Base-by-base conservation (phyloP, 202 grass and related monocot genomes). In the Sporobolus alterniflorus region DNA sequence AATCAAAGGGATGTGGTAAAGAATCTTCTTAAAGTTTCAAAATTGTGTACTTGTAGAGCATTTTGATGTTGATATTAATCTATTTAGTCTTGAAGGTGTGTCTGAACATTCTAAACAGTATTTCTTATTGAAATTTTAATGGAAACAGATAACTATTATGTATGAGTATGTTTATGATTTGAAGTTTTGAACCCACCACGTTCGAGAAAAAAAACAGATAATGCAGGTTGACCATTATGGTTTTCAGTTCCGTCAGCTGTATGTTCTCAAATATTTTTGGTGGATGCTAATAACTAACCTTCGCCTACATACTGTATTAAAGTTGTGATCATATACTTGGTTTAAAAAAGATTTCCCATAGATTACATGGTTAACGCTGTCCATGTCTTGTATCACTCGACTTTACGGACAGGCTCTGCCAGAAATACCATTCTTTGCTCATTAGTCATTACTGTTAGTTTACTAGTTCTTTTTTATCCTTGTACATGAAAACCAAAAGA, bases 401-500 rank as follows among this genome's bases (percentile, higher is more conserved):
- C 48, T 79, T 50, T 25, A 14, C 17, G 56, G 32, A 64, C 8
- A 1, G 57, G 12, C 30, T 64, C 7, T 65, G 46, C 57, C 15
- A 43, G 46, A 65, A 85, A 71, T 67, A 48, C 50, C 69, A 43
- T 17, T 63, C 32, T 78, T 32, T 24, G 8, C 20, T 11, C 8
- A n/a, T 17, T 73, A 52, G 18, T 7, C 49, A 55, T 55, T 22
- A 55, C 17, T 43, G 16, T 74, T 65, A 74, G 46, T 41, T 66
- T 39, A n/a, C 14, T 30, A 65, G 7, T 54, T 17, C 5, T 67
- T 9, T 56, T 79, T 73, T 79, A 6, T 55, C 30, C 36, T 48
- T 80, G 69, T 67, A 36, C 29, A 15, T 64, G 22, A 6, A 56
- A 74, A 47, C n/a, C 16, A 73, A 57, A 57, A 71, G 51, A 39